Percentiles rank a stretch among this genome's conserved stretches.
Conservation (phyloP, 345 rosid species). For the Ceriops zippeliana region DNA sequence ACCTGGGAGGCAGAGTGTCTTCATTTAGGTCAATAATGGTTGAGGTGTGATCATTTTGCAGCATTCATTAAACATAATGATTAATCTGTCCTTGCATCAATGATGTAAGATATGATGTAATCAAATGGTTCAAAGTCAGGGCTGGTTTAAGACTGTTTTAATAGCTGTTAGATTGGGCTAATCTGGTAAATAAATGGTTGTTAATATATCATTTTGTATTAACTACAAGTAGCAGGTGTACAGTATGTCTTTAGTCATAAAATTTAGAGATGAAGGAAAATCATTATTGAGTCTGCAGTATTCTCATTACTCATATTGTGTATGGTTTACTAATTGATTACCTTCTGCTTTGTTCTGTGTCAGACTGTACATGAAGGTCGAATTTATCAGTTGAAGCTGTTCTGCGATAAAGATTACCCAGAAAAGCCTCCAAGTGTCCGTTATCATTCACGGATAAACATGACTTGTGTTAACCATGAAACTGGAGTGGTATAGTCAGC, state of each 20-base stretch:
- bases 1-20: not conserved
- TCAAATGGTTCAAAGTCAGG: not conserved
- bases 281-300: not conserved
- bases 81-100: not conserved
- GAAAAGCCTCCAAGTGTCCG: slow-evolving; percentile 95
- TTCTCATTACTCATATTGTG: not conserved
- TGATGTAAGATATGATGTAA: not conserved
- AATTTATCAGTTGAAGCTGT: slow-evolving; percentile 94
- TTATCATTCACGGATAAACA: slow-evolving; percentile 86
- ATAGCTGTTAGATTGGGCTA: not conserved
- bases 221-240: not conserved
- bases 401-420: slow-evolving; percentile 95
- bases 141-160: not conserved
- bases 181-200: not conserved
- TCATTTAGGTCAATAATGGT: not conserved
- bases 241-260: not conserved
- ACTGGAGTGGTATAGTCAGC: slow-evolving; percentile 71
- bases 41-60: not conserved
- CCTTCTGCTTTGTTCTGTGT: slow-evolving; percentile 2
- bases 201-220: not conserved
- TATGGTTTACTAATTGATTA: slow-evolving; percentile 4
- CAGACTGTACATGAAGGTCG: slow-evolving; percentile 98
- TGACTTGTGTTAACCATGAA: slow-evolving; percentile 94
- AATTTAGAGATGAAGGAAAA: not conserved
- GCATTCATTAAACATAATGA: not conserved